Base-by-base conservation (phyloP, 106 monocot species). In the Acorus gramineus region DNA sequence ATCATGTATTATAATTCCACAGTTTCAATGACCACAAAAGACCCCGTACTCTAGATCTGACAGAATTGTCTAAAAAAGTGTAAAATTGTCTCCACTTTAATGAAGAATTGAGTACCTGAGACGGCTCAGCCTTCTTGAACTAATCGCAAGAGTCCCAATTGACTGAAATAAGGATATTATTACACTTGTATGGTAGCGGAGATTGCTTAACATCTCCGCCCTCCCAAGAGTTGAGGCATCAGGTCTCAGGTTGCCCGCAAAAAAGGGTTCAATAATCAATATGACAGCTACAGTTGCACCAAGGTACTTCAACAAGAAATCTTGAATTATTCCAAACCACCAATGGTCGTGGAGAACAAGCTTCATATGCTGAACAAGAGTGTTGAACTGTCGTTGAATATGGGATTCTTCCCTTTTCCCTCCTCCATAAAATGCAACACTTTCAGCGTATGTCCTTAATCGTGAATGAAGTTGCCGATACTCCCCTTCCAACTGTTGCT, bases 251-350 rank as follows among this genome's bases (percentile, higher is more conserved):
- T 81, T 84, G 44, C 98, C 98, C 77, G 88, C 73, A 79, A 99
- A 99, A 72, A 99, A 99, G 9, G 98, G 98, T 60, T 99, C 98
- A 65, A 99, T 86, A n/a, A 99, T 99, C 52, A 99, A 76, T 54
- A 92, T 61, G 65, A 99, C 98, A 67, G 66, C 98, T 52, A 99
- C 85, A 4, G 98, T 99, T 12, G 98, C 98, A 75, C 98, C 98
- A 10, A 99, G 88, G 68, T 99, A 99, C 76, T 99, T 99, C 68
- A 99, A 61, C 8, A 99, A 75, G 53, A 99, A 99, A 59, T 99
- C 98, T 64, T 99, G 98, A 74, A 92, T 86, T 89, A 99, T 99
- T 62, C 98, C 98, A 84, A 99, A 99, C 98, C 98, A 99, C 98
- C 98, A 99, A 63, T 81, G 70, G 6, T 99, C 79, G 71, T 83